Evolutionary conservation across 1,284 basidiomycete genomes (phyloP), one percentile per base, ranked within the genome.

Genomic region (Puccinia triticina): DNA sequence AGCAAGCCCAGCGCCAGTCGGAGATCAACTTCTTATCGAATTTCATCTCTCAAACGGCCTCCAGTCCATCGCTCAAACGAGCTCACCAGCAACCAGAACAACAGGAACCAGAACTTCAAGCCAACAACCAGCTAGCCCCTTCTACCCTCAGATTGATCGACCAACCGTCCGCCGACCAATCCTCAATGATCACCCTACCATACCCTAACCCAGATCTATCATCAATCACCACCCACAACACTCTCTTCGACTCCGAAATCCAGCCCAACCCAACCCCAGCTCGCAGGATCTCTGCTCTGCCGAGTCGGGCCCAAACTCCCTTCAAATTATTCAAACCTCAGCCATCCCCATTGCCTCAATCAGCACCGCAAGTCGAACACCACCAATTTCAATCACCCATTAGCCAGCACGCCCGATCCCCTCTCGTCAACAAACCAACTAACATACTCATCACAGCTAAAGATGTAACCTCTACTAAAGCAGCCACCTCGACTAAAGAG

Each of bases 161-260:
- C 37, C 37, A 72, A n/a, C 18, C 23, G 3, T 16, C 12, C 1
- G 64, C 29, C 21, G 64, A 67, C 26, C 37, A 72, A n/a, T 50
- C 69, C 16, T 72, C 69, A 12, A 46, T 26, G 11, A 50, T 50
- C 46, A 46, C 16, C 43, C 46, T 72, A 72, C 69, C 69, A 14
- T 72, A 72, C 34, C 69, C 69, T 50, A 72, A 72, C 43, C 69
- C 69, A 14, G 69, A 72, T 72, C 40, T 72, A 72, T 72, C 69
- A 43, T 40, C 43, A 5, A 72, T 46, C 26, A 46, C 69, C 12
- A 26, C 2, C 18, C 69, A 43, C n/a, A 43, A 29, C 46, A 72
- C 69, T 50, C 69, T 26, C 26, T 50, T 50, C 46, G n/a, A 72
- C 11, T 48, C 69, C 1, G 37, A 29, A 2, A 37, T 21, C 32